Conservation (phyloP, 2,329 filamentous ascomycete species). For the Fusarium napiforme region DNA sequence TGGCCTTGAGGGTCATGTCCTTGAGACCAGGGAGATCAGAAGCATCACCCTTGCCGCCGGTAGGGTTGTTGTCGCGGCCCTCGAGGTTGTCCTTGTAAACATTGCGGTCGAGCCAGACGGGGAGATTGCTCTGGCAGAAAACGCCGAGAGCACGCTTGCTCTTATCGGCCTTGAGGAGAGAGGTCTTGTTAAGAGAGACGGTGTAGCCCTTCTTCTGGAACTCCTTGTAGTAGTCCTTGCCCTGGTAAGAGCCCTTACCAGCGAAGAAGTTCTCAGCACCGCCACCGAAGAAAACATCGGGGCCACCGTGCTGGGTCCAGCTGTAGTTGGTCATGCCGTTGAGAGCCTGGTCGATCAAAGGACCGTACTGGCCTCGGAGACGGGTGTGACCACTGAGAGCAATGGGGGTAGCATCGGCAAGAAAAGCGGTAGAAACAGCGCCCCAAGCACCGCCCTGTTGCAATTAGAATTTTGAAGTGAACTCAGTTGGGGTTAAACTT, state of each 20-base stretch:
- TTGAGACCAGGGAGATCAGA: slow-evolving; percentile 84
- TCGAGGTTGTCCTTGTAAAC: slow-evolving; percentile 78
- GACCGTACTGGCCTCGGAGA: slow-evolving; percentile 73
- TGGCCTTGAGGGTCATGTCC: slow-evolving; percentile 89
- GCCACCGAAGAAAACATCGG: slow-evolving; percentile 84
- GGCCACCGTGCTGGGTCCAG: slow-evolving; percentile 79
- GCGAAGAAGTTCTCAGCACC: slow-evolving; percentile 84
- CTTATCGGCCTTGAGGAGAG: slow-evolving; percentile 67
- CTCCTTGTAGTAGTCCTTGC: slow-evolving; percentile 82
- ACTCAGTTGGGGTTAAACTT: slow-evolving; percentile 44
- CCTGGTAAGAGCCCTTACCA: slow-evolving; percentile 69
- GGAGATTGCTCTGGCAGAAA: slow-evolving; percentile 79
- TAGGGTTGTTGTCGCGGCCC: slow-evolving; percentile 73
- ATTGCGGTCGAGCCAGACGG: slow-evolving; percentile 88
- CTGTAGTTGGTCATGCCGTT: slow-evolving; percentile 83
- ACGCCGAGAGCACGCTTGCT: slow-evolving; percentile 77
- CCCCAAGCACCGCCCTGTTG: slow-evolving; percentile 65
- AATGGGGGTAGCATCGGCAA: slow-evolving; percentile 85
- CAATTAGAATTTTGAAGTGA: slow-evolving; percentile 18
- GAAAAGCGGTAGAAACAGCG: slow-evolving; percentile 81
- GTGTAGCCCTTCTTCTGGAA: slow-evolving; percentile 79
- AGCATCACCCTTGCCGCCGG: slow-evolving; percentile 71
- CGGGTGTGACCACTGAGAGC: slow-evolving; percentile 79
- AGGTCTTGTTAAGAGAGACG: slow-evolving; percentile 78
- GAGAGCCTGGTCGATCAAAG: slow-evolving; percentile 80